Evolutionary conservation across 164 flowering plant genomes (phyloP).

Genomic region (Dillenia turbinata): DNA sequence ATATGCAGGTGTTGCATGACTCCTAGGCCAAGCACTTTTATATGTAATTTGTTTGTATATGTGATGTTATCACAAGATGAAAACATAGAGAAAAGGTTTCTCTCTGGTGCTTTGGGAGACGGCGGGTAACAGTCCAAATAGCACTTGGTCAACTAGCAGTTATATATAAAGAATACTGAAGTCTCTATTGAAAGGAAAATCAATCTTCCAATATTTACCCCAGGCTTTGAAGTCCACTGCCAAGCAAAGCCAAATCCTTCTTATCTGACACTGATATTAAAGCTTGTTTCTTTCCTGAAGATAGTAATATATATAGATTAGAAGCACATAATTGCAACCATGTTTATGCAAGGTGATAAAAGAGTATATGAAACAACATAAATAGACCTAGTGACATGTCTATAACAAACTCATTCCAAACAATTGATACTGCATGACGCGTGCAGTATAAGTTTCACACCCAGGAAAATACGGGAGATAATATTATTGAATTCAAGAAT

Average conservation of each 20-base stretch:
- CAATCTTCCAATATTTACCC: constrained; percentile 45
- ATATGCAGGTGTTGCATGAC: not conserved
- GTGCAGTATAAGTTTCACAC: no score
- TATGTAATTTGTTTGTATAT: no score
- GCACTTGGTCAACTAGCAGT: not conserved
- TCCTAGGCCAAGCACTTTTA: not conserved
- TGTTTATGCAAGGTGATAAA: not conserved
- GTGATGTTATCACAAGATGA: not conserved
- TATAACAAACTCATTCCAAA: not conserved
- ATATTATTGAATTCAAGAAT: no score
- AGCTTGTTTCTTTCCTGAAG: constrained; percentile 64
- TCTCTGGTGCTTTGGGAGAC: no score
- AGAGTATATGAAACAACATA: not conserved
- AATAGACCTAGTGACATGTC: not conserved
- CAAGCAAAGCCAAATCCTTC: constrained; percentile 66
- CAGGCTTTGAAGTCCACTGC: constrained; percentile 63
- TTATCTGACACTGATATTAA: constrained; percentile 92
- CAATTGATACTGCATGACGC: not conserved
- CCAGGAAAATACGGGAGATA: no score
- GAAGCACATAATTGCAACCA: not conserved
- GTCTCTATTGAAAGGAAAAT: not conserved
- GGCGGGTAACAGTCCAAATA: no score
- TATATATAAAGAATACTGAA: not conserved
- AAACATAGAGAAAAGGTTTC: not conserved
- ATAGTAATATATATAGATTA: not conserved